Evolutionary conservation across 164 flowering plant species (phyloP).

Genomic region (Liquidambar formosana): DNA sequence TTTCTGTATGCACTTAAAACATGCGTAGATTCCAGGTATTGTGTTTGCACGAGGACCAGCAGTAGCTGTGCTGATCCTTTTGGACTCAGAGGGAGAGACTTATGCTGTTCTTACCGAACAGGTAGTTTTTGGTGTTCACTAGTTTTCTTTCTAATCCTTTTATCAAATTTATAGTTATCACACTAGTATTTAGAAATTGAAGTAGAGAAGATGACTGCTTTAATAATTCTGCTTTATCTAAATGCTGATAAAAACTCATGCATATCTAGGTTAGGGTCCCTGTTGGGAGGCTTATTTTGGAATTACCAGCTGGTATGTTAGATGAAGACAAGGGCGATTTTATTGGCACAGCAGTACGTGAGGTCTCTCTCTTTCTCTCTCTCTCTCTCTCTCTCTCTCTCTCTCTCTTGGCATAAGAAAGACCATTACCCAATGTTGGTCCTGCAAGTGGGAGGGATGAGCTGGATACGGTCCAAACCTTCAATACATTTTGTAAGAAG

Average conservation of each 20-base stretch:
- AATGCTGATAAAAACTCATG: background rate
- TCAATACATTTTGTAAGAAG: no score
- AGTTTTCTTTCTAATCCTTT: background rate
- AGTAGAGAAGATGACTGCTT: background rate
- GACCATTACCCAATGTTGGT: no score
- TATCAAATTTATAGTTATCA: background rate
- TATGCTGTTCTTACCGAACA: conserved; percentile 91
- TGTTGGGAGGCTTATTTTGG: conserved; percentile 76
- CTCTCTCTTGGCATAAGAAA: background rate
- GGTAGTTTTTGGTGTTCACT: conserved; percentile 37
- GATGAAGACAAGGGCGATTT: conserved; percentile 89
- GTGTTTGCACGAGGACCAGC: conserved; percentile 96
- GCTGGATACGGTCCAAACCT: no score
- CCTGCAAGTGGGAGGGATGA: no score
- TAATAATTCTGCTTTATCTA: background rate
- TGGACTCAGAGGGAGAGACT: conserved; percentile 75
- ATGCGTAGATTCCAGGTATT: conserved; percentile 87
- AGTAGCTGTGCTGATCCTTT: conserved; percentile 83
- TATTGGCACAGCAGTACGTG: conserved; percentile 91
- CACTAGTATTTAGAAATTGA: background rate
- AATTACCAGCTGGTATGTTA: conserved; percentile 98
- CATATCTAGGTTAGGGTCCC: conserved; percentile 77
- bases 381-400: background rate
- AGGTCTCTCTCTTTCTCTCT: conserved; percentile 49
- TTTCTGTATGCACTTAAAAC: conserved; percentile 17